These are phyloP conservation scores for Artemisia annua DNA, from an alignment of 129 eudicot genomes.

Conservation along the genomic window DNA sequence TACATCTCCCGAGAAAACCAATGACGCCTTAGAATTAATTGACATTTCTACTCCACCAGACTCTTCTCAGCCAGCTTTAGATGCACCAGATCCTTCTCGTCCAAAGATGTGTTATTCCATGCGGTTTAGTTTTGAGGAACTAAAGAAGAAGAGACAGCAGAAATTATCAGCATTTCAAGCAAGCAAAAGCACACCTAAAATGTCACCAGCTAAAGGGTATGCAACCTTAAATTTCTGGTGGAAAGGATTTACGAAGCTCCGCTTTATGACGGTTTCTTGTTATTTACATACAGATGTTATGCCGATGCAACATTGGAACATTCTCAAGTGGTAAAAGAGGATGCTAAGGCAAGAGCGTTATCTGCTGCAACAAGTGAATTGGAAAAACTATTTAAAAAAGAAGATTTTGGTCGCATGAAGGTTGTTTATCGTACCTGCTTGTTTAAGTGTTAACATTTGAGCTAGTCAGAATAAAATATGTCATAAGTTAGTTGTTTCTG, in stretches of 20 bases:
- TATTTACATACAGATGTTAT: slow-evolving; percentile 49
- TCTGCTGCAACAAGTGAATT: slow-evolving; percentile 89
- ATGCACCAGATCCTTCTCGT: slow-evolving; percentile 40
- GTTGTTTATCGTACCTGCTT: slow-evolving; percentile 32
- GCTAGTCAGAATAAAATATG: not conserved
- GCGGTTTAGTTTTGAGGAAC: slow-evolving; percentile 69
- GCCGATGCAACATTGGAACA: slow-evolving; percentile 75
- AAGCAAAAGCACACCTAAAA: slow-evolving; percentile 30
- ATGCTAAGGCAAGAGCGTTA: slow-evolving; percentile 68
- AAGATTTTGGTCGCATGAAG: slow-evolving; percentile 87
- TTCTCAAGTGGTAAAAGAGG: slow-evolving; percentile 63
- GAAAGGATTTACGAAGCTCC: not conserved
- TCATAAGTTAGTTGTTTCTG: not conserved
- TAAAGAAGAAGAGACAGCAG: slow-evolving; percentile 64
- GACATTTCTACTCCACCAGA: slow-evolving; percentile 34
- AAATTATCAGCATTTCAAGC: slow-evolving; percentile 51
- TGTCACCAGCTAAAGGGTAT: slow-evolving; percentile 46
- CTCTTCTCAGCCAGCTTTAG: slow-evolving; percentile 41
- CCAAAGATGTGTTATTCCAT: slow-evolving; percentile 50
- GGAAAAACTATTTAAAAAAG: slow-evolving; percentile 84
- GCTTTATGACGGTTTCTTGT: slow-evolving; percentile 24
- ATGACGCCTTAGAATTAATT: slow-evolving; percentile 32
- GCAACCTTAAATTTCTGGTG: slow-evolving; percentile 4
- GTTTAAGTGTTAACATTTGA: slow-evolving; percentile 1
- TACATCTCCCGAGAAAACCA: slow-evolving; percentile 32